Evolutionary conservation across 805 yeast species (phyloP).

Genomic region (Yamadazyma phyllophila): DNA sequence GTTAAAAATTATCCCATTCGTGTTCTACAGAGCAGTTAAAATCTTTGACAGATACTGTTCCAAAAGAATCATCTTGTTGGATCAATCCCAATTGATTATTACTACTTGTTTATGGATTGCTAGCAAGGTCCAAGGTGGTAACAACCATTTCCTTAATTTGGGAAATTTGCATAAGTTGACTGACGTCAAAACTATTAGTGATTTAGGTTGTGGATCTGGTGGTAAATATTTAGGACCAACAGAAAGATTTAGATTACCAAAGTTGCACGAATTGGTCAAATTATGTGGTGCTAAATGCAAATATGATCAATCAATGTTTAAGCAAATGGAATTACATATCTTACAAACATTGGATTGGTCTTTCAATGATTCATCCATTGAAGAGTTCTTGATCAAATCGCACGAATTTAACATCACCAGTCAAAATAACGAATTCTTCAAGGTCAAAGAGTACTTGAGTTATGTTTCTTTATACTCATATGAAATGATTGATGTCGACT

Average conservation of each 20-base stretch:
- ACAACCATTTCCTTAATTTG: constrained; percentile 60
- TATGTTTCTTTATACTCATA: constrained; percentile 49
- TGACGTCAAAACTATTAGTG: constrained; percentile 31
- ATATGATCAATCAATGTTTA: constrained; percentile 46
- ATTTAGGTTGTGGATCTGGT: constrained; percentile 47
- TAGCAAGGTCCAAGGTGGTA: constrained; percentile 77
- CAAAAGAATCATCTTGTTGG: constrained; percentile 75
- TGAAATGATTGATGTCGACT: constrained; percentile 38
- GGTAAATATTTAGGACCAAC: constrained; percentile 69
- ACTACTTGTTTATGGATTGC: constrained; percentile 93
- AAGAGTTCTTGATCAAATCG: constrained; percentile 32
- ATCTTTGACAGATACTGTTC: constrained; percentile 91
- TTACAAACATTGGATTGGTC: constrained; percentile 57
- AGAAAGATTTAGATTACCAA: constrained; percentile 71
- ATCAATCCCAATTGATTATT: constrained; percentile 86
- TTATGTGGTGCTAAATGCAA: constrained; percentile 64
- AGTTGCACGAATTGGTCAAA: constrained; percentile 65
- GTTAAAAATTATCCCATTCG: constrained; percentile 63
- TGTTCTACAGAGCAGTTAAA: constrained; percentile 65
- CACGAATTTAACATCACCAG: constrained; percentile 33
- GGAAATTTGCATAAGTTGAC: constrained; percentile 20
- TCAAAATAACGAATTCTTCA: constrained; percentile 33
- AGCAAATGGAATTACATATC: constrained; percentile 61
- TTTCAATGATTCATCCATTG: constrained; percentile 57
- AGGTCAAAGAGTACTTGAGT: constrained; percentile 48